Percentiles rank a stretch among this genome's conserved stretches.
phyloP scores from a whole-genome alignment of 106 monocot genomes.

The Acanthochlamys bracteata region DNA sequence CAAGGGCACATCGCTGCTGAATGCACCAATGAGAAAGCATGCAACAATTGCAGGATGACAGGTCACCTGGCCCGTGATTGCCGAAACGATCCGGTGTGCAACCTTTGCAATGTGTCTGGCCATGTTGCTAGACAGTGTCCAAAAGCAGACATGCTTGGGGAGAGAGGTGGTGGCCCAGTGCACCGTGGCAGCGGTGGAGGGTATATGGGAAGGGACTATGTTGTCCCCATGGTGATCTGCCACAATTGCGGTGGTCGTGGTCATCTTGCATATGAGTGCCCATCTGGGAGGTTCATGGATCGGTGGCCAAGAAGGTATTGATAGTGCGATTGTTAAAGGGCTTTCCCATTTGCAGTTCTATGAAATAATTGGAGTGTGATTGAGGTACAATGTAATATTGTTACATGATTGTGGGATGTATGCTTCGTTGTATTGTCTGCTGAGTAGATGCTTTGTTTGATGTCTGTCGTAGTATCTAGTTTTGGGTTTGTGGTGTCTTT shows the following conservation, averaged over 20 bases:
- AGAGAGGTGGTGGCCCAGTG: constrained; percentile 17
- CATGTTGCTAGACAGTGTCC: constrained; percentile 76
- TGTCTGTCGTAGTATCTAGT: too few species aligned
- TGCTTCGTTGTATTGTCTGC: too few species aligned
- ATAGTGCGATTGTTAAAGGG: too few species aligned
- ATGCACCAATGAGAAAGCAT: constrained; percentile 93
- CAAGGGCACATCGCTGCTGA: constrained; percentile 66
- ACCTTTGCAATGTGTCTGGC: constrained; percentile 79
- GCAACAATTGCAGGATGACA: constrained; percentile 91
- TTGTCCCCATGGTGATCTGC: constrained; percentile 44
- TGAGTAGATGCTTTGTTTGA: too few species aligned
- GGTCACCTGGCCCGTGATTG: constrained; percentile 89
- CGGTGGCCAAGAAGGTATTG: neutral
- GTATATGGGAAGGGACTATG: constrained; percentile 48
- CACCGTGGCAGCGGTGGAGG: constrained; percentile 21
- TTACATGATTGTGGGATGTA: too few species aligned
- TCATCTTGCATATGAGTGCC: constrained; percentile 62
- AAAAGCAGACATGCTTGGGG: constrained; percentile 47
- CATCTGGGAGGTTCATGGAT: constrained; percentile 49
- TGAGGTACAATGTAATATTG: too few species aligned
- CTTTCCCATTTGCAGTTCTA: too few species aligned
- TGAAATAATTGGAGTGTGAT: too few species aligned
- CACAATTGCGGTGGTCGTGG: constrained; percentile 68
- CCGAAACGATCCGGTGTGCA: constrained; percentile 85
- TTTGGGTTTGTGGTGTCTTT: too few species aligned